Base-by-base conservation (phyloP, 208 protist species). In the Strigomonas culicis region DNA sequence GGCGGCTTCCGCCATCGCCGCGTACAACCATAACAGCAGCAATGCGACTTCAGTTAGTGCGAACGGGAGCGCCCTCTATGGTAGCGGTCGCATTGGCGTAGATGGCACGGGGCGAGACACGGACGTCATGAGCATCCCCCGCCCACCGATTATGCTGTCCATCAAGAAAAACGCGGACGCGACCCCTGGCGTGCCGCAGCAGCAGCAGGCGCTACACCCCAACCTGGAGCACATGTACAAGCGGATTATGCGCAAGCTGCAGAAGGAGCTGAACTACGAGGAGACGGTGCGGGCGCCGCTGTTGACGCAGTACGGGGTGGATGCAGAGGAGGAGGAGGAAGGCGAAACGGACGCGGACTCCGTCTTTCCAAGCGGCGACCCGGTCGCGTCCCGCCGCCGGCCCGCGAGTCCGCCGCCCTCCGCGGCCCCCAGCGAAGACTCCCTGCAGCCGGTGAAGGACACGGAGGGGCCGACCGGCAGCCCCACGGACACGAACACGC, bases 211-310 rank as follows among this genome's bases (percentile, higher is more conserved):
- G 0, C 51, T 94, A 15, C 84, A 92, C 58, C 74, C 78, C 1
- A 90, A 92, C 24, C 61, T 95, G 60, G 77, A 93, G 31, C 61
- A 66, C 25, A 72, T 92, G n/a, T 96, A 89, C 73, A 69, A 75
- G 4, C 85, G 86, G 39, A 87, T 96, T 39, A 96, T 92, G 87
- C 84, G 85, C 0, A 80, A 75, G 11, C 70, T 96, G 70, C 90
- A 96, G 75, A 65, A 77, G 43, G 51, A 85, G 46, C 53, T 88
- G 46, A 93, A 96, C 73, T 96, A 96, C 64, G 80, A 85, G 8
- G 87, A 91, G 36, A 50, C 86, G 7, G 63, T 60, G 2, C 71
- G 65, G 41, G 65, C 73, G 0, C 57, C 84, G 0, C 73, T 95
- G 11, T 75, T 76, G 24, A 74, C 82, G 50, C 84, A 93, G 74